These are phyloP conservation scores for Corniculantispora saksenae DNA, from an alignment of 2,329 filamentous ascomycete genomes.

Conservation along the genomic window DNA sequence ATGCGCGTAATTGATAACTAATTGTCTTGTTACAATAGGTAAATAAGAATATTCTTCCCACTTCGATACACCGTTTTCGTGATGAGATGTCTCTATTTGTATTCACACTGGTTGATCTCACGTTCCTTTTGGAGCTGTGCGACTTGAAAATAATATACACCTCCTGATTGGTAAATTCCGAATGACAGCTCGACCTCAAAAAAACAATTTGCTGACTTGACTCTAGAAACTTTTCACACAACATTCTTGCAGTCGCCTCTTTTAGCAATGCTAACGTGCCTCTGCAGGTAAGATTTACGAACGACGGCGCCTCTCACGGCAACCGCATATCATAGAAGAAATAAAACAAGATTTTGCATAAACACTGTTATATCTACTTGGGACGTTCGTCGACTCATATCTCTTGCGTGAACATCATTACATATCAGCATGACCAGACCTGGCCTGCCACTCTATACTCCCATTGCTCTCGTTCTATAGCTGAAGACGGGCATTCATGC, in stretches of 20 bases:
- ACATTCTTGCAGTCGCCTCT: background rate
- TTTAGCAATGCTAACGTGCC: constrained; percentile 15
- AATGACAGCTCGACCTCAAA: background rate
- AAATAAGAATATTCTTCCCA: constrained; percentile 29
- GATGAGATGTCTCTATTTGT: constrained; percentile 51
- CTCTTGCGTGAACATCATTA: background rate
- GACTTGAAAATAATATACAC: constrained; percentile 55
- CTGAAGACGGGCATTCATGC: constrained; percentile 79
- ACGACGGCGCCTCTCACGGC: background rate
- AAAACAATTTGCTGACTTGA: background rate
- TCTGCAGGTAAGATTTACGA: background rate
- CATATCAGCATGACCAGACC: background rate
- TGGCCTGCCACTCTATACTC: background rate
- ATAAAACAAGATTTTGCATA: constrained; percentile 2
- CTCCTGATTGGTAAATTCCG: constrained; percentile 52
- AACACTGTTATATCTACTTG: constrained; percentile 14
- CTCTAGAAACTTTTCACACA: background rate
- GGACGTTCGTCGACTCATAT: background rate
- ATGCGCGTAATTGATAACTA: constrained; percentile 28
- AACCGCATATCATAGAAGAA: background rate
- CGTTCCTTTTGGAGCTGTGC: constrained; percentile 37
- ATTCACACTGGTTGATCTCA: constrained; percentile 63
- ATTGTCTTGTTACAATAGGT: constrained; percentile 37
- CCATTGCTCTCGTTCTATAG: constrained; percentile 40
- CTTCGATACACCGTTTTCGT: constrained; percentile 31